Evolutionary conservation across 202 grass and related monocot species (phyloP).

Genomic region (Zizania palustris): DNA sequence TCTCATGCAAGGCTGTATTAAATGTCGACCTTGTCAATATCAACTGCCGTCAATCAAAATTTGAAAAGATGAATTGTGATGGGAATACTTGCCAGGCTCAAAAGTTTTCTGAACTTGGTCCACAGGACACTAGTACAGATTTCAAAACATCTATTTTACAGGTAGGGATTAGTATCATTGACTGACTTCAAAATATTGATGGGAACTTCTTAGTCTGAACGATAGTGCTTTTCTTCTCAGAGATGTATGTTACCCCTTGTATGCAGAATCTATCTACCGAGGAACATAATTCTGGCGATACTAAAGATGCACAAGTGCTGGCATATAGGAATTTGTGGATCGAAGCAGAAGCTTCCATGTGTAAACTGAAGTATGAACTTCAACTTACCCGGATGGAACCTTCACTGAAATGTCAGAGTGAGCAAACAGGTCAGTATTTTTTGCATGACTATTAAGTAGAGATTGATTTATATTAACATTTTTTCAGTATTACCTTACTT

Average conservation of each 20-base stretch:
- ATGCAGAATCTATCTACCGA: constrained; percentile 51
- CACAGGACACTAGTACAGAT: not conserved
- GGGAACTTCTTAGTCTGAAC: not conserved
- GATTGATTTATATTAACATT: constrained; percentile 7
- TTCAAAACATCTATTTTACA: constrained; percentile 30
- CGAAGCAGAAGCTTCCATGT: constrained; percentile 59
- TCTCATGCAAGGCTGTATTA: constrained; percentile 16
- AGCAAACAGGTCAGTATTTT: constrained; percentile 32
- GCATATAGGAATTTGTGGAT: constrained; percentile 64
- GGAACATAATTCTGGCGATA: constrained; percentile 20
- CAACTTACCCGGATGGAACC: constrained; percentile 46
- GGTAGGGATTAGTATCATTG: constrained; percentile 28
- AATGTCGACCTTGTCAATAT: constrained; percentile 6
- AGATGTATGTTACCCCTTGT: constrained; percentile 23
- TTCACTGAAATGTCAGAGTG: constrained; percentile 32
- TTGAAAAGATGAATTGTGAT: not conserved
- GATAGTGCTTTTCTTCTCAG: not conserved
- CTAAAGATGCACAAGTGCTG: constrained; percentile 39
- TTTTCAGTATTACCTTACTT: not conserved
- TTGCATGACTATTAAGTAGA: not conserved
- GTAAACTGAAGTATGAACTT: constrained; percentile 68
- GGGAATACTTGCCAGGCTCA: constrained; percentile 20
- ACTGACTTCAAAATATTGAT: constrained; percentile 2
- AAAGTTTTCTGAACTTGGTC: constrained; percentile 18
- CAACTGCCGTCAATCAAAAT: constrained; percentile 5